Conservation (phyloP, 2,329 filamentous ascomycete genomes). For the Trichoderma koningiopsis region DNA sequence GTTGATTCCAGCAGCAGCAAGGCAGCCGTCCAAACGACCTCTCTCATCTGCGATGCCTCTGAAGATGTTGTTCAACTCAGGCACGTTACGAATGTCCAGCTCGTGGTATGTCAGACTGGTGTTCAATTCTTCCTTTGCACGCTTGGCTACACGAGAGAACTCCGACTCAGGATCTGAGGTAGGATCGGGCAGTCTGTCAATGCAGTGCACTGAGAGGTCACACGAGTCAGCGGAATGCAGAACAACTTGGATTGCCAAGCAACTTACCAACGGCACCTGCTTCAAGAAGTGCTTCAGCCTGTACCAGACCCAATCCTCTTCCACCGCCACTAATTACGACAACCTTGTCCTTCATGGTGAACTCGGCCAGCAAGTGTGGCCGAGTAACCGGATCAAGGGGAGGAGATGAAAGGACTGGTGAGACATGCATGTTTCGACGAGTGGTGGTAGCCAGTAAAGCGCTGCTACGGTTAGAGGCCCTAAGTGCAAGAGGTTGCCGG, state of each 20-base stretch:
- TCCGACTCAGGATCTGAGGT: slow-evolving; percentile 48
- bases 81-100: slow-evolving; percentile 76
- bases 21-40: slow-evolving; percentile 75
- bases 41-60: slow-evolving; percentile 68
- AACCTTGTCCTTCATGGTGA: slow-evolving; percentile 73
- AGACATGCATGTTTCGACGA: slow-evolving; percentile 32
- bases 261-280: slow-evolving; percentile 67
- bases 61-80: slow-evolving; percentile 66
- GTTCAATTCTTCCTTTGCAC: slow-evolving; percentile 64
- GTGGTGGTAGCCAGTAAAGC: slow-evolving; percentile 25
- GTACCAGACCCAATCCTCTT: slow-evolving; percentile 74
- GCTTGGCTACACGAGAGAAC: slow-evolving; percentile 66
- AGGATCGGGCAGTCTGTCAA: slow-evolving; percentile 64
- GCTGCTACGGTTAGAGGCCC: background rate
- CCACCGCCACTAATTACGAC: slow-evolving; percentile 76
- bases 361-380: slow-evolving; percentile 63
- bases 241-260: background rate
- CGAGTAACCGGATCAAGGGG: slow-evolving; percentile 29
- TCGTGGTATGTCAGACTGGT: slow-evolving; percentile 73
- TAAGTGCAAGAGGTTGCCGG: slow-evolving; percentile 27
- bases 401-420: slow-evolving; percentile 27
- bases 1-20: slow-evolving; percentile 72
- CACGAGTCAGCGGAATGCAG: slow-evolving; percentile 1
- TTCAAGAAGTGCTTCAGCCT: slow-evolving; percentile 77
- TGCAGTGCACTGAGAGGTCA: slow-evolving; percentile 58